Conservation (phyloP, 495 filamentous ascomycete species). For the Amorphotheca resinae region DNA sequence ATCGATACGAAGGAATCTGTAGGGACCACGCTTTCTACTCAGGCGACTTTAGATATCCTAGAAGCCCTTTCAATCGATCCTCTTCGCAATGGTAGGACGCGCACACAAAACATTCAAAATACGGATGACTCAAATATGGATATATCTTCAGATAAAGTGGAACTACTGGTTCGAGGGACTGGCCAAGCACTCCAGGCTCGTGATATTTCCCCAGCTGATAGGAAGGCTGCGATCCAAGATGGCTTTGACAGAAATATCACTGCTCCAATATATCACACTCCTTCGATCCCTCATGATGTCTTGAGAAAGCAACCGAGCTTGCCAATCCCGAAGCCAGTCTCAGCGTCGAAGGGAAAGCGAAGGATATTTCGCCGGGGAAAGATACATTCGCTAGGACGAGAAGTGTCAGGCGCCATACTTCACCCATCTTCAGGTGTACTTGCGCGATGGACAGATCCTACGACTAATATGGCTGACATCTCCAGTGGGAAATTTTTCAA, state of each 20-base stretch:
- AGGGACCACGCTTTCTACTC: conserved; percentile 3
- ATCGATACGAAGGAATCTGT: background rate
- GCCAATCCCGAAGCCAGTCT: conserved; percentile 15
- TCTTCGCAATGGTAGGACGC: conserved; percentile 14
- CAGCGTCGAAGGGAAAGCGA: conserved; percentile 27
- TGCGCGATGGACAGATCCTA: conserved; percentile 34
- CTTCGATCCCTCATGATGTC: background rate
- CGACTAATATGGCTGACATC: conserved; percentile 35
- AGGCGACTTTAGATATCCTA: conserved; percentile 17
- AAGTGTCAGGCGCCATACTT: conserved; percentile 5
- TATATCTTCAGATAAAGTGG: conserved; percentile 22
- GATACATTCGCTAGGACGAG: background rate
- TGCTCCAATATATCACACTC: background rate
- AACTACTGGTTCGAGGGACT: conserved; percentile 32
- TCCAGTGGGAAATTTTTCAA: conserved; percentile 31
- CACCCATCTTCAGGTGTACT: conserved; percentile 22
- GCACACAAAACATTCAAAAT: conserved; percentile 12
- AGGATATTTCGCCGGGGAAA: conserved; percentile 25
- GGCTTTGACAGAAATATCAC: conserved; percentile 6
- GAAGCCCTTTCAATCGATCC: conserved; percentile 19
- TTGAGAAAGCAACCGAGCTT: background rate
- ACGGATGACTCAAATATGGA: conserved; percentile 14
- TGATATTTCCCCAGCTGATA: conserved; percentile 24
- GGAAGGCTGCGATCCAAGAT: conserved; percentile 18
- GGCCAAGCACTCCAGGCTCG: conserved; percentile 32